These are phyloP conservation scores for Streptanthus diversifolius DNA, from an alignment of 345 rosid genomes.

Conservation along the genomic window DNA sequence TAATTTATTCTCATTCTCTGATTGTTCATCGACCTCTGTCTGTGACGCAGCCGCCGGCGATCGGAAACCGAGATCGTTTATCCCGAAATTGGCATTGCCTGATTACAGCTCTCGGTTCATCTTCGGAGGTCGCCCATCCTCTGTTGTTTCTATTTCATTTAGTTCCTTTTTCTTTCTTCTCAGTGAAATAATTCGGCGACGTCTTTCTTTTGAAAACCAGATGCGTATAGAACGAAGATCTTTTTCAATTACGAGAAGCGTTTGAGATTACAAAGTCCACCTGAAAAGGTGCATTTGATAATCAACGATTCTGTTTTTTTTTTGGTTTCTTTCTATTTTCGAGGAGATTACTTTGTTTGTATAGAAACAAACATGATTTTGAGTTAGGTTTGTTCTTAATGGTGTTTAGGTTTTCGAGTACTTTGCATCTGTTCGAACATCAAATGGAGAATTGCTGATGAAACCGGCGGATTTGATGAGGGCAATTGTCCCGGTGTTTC, in stretches of 20 bases:
- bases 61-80: constrained; percentile 26
- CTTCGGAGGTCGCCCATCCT: constrained; percentile 49
- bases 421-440: constrained; percentile 60
- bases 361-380: not conserved
- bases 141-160: not conserved
- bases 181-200: not conserved
- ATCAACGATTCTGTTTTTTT: not conserved
- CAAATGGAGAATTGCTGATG: constrained; percentile 73
- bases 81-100: constrained; percentile 64
- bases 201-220: constrained; percentile 35
- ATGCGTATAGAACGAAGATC: constrained; percentile 71
- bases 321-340: not conserved
- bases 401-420: constrained; percentile 73
- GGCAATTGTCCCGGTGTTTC: constrained; percentile 88
- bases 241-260: constrained; percentile 98
- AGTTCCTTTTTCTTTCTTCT: not conserved
- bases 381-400: not conserved
- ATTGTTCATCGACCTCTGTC: constrained; percentile 37
- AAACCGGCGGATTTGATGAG: constrained; percentile 89
- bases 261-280: constrained; percentile 80
- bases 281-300: constrained; percentile 68
- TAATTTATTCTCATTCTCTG: constrained; percentile 46
- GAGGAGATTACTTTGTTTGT: not conserved
- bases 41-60: constrained; percentile 32
- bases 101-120: constrained; percentile 51